Conservation (phyloP, 768 basidiomycete species). For the Coprinellus micaceus region DNA sequence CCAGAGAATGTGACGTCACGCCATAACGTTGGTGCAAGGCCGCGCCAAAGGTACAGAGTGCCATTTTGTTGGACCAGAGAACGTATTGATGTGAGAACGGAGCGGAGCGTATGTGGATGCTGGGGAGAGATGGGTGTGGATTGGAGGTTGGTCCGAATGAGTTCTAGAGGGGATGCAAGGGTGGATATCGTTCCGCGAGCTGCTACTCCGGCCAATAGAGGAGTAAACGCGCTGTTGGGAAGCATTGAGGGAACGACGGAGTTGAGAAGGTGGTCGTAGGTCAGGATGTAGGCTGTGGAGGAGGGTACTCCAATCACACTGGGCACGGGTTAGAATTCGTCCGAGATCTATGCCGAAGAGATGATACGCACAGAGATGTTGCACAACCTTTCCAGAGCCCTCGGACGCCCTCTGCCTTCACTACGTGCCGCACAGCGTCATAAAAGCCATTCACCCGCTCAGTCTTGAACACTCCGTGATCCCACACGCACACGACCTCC, state of each 20-base stretch:
- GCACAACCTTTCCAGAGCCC: constrained; percentile 96
- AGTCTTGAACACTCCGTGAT: constrained; percentile 62
- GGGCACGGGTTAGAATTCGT: constrained; percentile 15
- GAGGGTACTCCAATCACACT: constrained; percentile 91
- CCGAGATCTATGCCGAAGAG: neutral
- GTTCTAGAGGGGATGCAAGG: constrained; percentile 82
- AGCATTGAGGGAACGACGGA: constrained; percentile 58
- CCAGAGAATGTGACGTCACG: constrained; percentile 97
- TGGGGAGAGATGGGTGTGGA: constrained; percentile 71
- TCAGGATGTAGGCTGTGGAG: constrained; percentile 90
- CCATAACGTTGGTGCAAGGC: constrained; percentile 90
- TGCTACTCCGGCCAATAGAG: constrained; percentile 77
- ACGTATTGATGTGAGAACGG: constrained; percentile 64
- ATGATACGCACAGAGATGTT: constrained; percentile 69
- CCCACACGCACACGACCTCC: constrained; percentile 78
- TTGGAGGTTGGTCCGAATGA: constrained; percentile 90
- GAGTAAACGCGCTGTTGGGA: constrained; percentile 47
- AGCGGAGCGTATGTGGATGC: constrained; percentile 73
- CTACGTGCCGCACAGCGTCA: constrained; percentile 79
- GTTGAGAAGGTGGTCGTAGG: constrained; percentile 84
- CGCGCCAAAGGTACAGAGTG: constrained; percentile 76
- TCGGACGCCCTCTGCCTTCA: constrained; percentile 72
- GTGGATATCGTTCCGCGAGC: constrained; percentile 80
- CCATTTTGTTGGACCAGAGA: constrained; percentile 62
- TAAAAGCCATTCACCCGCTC: constrained; percentile 82